Conservation (phyloP, 2,329 filamentous ascomycete species). For the Scedosporium apiospermum region DNA sequence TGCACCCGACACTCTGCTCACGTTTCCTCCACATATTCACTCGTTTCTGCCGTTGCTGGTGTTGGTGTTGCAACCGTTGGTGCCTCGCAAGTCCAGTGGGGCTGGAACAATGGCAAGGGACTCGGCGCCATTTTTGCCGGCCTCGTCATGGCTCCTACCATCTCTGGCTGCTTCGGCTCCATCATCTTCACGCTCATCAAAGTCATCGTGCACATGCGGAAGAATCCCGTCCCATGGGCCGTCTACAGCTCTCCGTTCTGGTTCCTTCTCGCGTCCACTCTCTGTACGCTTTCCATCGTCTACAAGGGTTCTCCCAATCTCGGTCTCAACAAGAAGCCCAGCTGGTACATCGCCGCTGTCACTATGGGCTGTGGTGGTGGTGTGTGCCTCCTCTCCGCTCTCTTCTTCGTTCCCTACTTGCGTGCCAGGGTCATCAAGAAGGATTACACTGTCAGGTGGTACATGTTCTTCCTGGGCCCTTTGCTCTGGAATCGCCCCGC, state of each 20-base stretch:
- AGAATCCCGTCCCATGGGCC: slow-evolving; percentile 62
- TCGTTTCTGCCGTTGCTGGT: slow-evolving; percentile 59
- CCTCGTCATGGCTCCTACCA: slow-evolving; percentile 60
- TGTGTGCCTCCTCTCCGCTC: slow-evolving; percentile 45
- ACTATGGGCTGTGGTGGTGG: slow-evolving; percentile 55
- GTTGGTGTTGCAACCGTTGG: slow-evolving; percentile 60
- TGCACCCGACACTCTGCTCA: slow-evolving; percentile 65
- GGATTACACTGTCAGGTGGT: slow-evolving; percentile 56
- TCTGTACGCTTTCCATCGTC: slow-evolving; percentile 69
- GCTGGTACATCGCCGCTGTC: slow-evolving; percentile 57
- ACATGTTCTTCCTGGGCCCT: slow-evolving; percentile 52
- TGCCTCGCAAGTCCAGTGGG: slow-evolving; percentile 54
- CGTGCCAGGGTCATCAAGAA: slow-evolving; percentile 59
- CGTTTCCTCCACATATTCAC: slow-evolving; percentile 64
- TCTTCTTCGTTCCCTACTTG: slow-evolving; percentile 68
- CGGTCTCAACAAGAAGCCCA: slow-evolving; percentile 54
- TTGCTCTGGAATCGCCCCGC: slow-evolving; percentile 51
- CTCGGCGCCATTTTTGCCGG: slow-evolving; percentile 65
- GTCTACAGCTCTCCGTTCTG: slow-evolving; percentile 66
- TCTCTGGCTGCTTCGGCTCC: slow-evolving; percentile 55
- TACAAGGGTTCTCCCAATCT: slow-evolving; percentile 71
- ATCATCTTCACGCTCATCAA: slow-evolving; percentile 67
- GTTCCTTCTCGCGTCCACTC: slow-evolving; percentile 65
- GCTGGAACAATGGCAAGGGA: slow-evolving; percentile 59
- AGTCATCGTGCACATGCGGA: slow-evolving; percentile 59